These are phyloP conservation scores for Termitomyces sp. DNA, from an alignment of 768 basidiomycete species.

Conservation along the genomic window DNA sequence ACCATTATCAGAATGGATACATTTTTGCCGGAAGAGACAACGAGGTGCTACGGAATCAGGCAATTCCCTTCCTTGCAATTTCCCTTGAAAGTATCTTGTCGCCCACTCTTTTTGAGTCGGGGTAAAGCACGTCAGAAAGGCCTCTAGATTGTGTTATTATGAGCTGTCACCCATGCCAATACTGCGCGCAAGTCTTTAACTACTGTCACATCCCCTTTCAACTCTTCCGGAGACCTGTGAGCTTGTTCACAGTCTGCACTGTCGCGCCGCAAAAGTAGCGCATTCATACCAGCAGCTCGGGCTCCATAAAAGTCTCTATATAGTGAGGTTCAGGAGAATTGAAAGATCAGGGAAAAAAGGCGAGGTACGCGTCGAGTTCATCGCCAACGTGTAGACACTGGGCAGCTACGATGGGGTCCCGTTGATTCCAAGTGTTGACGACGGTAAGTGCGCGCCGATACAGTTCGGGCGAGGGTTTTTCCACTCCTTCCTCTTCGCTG, in stretches of 20 bases:
- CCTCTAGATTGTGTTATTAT: constrained; percentile 1
- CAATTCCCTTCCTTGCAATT: background rate
- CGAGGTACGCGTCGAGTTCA: constrained; percentile 54
- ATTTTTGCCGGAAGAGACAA: background rate
- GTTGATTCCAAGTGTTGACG: constrained; percentile 15
- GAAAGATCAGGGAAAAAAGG: background rate
- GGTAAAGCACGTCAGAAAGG: background rate
- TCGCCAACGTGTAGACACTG: constrained; percentile 74
- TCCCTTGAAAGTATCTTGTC: background rate
- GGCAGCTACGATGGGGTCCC: constrained; percentile 22
- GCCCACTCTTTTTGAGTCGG: background rate
- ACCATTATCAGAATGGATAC: background rate
- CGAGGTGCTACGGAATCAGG: background rate
- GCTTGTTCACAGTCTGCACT: constrained; percentile 9
- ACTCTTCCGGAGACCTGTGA: constrained; percentile 3
- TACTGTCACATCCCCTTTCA: background rate
- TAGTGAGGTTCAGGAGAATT: background rate
- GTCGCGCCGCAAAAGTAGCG: constrained; percentile 12
- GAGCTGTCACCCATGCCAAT: constrained; percentile 11
- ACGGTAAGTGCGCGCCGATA: constrained; percentile 42
- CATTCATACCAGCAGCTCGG: constrained; percentile 16
- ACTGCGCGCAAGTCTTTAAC: constrained; percentile 11
- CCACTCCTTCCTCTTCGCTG: constrained; percentile 63
- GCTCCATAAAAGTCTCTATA: constrained; percentile 17
- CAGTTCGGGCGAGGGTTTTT: constrained; percentile 62